These are phyloP conservation scores for Arabidopsis hybrid DNA, from an alignment of 441 rosid genomes.

Conservation along the genomic window DNA sequence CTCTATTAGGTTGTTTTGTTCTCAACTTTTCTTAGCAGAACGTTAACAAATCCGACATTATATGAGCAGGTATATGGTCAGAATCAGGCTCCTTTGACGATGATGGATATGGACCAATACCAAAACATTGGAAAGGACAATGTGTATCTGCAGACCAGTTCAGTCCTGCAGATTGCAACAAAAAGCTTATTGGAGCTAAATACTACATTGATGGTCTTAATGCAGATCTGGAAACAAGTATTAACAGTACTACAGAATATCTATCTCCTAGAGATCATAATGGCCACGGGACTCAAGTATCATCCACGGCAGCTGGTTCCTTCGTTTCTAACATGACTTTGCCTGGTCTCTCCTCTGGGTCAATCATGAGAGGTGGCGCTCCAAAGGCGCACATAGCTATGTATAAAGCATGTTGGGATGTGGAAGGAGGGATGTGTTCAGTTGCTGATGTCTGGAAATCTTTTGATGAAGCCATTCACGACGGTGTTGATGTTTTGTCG, in stretches of 20 bases:
- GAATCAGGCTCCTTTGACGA: constrained; percentile 63
- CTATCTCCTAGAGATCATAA: constrained; percentile 60
- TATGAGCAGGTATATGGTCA: constrained; percentile 65
- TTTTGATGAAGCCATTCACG: constrained; percentile 61
- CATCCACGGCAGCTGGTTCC: constrained; percentile 69
- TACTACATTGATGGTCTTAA: constrained; percentile 62
- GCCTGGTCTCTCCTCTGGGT: constrained; percentile 54
- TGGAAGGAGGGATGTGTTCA: constrained; percentile 45
- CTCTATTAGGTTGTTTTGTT: not conserved
- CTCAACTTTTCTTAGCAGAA: not conserved
- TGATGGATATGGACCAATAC: constrained; percentile 48
- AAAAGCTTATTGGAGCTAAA: constrained; percentile 69
- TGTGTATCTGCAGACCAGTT: constrained; percentile 64
- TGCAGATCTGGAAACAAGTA: constrained; percentile 13
- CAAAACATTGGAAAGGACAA: constrained; percentile 62
- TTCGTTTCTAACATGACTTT: constrained; percentile 53
- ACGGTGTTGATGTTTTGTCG: constrained; percentile 71
- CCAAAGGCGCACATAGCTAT: constrained; percentile 73
- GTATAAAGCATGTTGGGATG: constrained; percentile 80
- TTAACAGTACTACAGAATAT: constrained; percentile 23
- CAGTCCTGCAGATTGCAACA: constrained; percentile 57
- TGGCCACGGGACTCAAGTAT: constrained; percentile 83
- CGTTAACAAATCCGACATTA: not conserved
- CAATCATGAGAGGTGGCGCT: constrained; percentile 73
- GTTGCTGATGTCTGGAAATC: constrained; percentile 62